Base-by-base conservation (phyloP, 495 filamentous ascomycete species). In the Penicillium longicatenatum region DNA sequence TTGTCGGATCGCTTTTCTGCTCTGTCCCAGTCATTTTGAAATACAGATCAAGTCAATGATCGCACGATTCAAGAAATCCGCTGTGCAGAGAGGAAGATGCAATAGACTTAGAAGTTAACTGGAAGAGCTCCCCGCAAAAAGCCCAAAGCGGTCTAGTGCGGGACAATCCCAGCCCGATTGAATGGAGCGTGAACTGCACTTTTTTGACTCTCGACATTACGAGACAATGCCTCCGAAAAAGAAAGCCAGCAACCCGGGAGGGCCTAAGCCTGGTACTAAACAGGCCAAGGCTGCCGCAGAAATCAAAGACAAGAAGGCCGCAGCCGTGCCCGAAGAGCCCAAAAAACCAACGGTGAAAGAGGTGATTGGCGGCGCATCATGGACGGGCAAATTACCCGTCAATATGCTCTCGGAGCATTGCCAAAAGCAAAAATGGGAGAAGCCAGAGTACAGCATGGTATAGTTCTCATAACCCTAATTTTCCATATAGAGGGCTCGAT, bases 371-470 rank as follows among this genome's bases (percentile, higher is more conserved):
- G 94, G 94, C 49, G 84, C 90, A 62, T 97, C 92, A 68, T 98
- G 95, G 95, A 98, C 94, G 0, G 94, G 94, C 35, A 98, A 98
- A 70, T 75, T 98, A 37, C 94, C 94, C 4, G 89, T 96, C 51
- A 94, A 93, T 67, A 79, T 98, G 68, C 85, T 98, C 54, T 87
- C 89, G 17, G 94, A 98, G 80, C 91, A 96, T 76, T 95, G 90
- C 66, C 91, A 96, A 71, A 93, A 92, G 75, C 89, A 93, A 73
- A 91, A 90, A 66, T 98, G 94, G 94, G 88, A 89, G 60, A 94
- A 87, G 66, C 94, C 93, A 2, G 93, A 97, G 65, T 98, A 95
- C 72, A 84, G 84, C 62, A 92, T 89, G 86, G 84, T 85, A 72
- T 17, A 29, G 17, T 5, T 31, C 24, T 29, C 11, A 2, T 3